A percentile compares a stretch with the other conserved stretches of the same genome.
Evolutionary conservation across 495 filamentous ascomycete genomes (phyloP).

Genomic region (Diplogelasinospora grovesii): DNA sequence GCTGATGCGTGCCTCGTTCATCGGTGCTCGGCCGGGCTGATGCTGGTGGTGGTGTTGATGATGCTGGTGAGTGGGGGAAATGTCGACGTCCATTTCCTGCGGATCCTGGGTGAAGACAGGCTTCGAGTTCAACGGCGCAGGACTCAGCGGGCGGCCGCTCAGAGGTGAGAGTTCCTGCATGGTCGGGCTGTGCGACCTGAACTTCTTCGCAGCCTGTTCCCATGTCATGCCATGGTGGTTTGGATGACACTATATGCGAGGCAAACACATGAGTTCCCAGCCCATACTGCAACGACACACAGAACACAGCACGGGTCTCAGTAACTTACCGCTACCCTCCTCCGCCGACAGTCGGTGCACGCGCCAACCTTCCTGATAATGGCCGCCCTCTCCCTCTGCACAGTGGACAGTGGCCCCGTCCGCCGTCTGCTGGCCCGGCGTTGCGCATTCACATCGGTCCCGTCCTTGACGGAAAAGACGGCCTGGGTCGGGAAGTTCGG

Average conservation of each 20-base stretch:
- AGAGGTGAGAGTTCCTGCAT: constrained; percentile 33
- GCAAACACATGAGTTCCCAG: constrained; percentile 7
- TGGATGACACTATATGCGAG: constrained; percentile 38
- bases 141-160: constrained; percentile 34
- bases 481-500: constrained; percentile 28
- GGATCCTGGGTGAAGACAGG: constrained; percentile 33
- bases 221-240: constrained; percentile 46
- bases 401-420: constrained; percentile 39
- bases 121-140: constrained; percentile 27
- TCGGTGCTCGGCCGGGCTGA: constrained; percentile 25
- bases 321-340: constrained; percentile 44
- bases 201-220: constrained; percentile 42
- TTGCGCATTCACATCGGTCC: constrained; percentile 35
- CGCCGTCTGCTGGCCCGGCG: constrained; percentile 40
- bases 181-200: constrained; percentile 31
- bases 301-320: too few relatives aligned
- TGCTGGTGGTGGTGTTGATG: too few relatives aligned
- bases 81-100: constrained; percentile 34
- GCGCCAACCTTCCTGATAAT: constrained; percentile 45
- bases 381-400: constrained; percentile 42
- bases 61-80: constrained; percentile 20
- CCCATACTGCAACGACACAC: background rate
- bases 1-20: constrained; percentile 34
- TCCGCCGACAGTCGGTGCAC: constrained; percentile 39
- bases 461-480: constrained; percentile 44